Conservation (phyloP, 148 eudicot genomes). For the Cornus suecica region DNA sequence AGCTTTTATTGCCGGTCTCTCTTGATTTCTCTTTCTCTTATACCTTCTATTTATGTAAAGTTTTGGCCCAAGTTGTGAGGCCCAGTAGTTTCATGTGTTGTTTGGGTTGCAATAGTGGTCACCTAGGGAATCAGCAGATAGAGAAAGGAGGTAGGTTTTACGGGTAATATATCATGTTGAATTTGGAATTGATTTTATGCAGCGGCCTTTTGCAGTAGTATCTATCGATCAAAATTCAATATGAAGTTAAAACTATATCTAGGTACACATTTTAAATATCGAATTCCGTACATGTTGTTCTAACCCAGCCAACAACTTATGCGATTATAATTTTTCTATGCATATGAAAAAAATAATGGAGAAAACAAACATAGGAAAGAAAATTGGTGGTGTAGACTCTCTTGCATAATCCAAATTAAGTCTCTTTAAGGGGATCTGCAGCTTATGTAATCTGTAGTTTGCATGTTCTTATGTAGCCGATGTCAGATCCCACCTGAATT, state of each 20-base stretch:
- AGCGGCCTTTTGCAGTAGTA: background rate
- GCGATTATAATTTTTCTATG: background rate
- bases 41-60: background rate
- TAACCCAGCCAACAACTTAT: background rate
- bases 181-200: background rate
- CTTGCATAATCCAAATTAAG: no score
- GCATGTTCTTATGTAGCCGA: no score
- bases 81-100: background rate
- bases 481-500: no score
- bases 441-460: no score
- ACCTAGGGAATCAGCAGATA: background rate
- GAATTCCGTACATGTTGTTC: background rate
- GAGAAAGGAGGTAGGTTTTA: background rate
- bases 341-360: no score
- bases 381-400: no score
- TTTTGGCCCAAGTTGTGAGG: slow-evolving; percentile 2
- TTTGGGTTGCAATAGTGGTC: background rate
- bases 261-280: background rate
- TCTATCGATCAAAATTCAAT: background rate
- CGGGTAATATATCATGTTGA: background rate
- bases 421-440: no score
- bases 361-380: no score
- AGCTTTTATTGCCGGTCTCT: background rate
- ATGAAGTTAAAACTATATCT: background rate
- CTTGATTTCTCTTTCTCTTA: background rate